phyloP scores from a whole-genome alignment of 179 eudicot genomes.

The Patellifolia procumbens region DNA sequence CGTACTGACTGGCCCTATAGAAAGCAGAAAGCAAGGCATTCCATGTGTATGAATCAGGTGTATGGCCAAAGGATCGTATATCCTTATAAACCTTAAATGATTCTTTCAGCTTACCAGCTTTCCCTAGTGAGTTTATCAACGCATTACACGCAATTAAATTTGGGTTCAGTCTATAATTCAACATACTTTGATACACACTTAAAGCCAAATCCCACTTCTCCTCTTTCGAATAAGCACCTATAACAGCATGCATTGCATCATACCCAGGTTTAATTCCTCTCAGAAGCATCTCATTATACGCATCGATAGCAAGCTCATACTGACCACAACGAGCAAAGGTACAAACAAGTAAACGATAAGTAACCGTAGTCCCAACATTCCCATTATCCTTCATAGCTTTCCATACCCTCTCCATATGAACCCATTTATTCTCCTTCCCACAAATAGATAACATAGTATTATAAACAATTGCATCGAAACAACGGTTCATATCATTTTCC shows the following conservation, averaged over 20 bases:
- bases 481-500: slow-evolving; percentile 33
- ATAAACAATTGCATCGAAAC: slow-evolving; percentile 64
- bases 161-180: slow-evolving; percentile 56
- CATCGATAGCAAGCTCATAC: slow-evolving; percentile 78
- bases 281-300: slow-evolving; percentile 71
- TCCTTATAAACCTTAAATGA: slow-evolving; percentile 53
- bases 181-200: slow-evolving; percentile 57
- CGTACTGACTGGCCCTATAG: slow-evolving; percentile 56
- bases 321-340: slow-evolving; percentile 75
- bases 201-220: slow-evolving; percentile 68
- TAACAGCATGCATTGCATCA: slow-evolving; percentile 79
- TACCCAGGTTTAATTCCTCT: slow-evolving; percentile 47
- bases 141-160: slow-evolving; percentile 71
- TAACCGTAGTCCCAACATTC: slow-evolving; percentile 53
- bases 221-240: slow-evolving; percentile 80
- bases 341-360: slow-evolving; percentile 71
- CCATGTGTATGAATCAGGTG: slow-evolving; percentile 88
- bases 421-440: slow-evolving; percentile 66
- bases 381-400: slow-evolving; percentile 54
- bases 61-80: slow-evolving; percentile 55
- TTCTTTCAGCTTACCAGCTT: slow-evolving; percentile 56
- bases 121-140: slow-evolving; percentile 76
- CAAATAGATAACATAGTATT: slow-evolving; percentile 75
- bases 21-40: slow-evolving; percentile 74
- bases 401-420: slow-evolving; percentile 64